Evolutionary conservation across 768 basidiomycete genomes (phyloP).

Genomic region (Calocybe cyanea): DNA sequence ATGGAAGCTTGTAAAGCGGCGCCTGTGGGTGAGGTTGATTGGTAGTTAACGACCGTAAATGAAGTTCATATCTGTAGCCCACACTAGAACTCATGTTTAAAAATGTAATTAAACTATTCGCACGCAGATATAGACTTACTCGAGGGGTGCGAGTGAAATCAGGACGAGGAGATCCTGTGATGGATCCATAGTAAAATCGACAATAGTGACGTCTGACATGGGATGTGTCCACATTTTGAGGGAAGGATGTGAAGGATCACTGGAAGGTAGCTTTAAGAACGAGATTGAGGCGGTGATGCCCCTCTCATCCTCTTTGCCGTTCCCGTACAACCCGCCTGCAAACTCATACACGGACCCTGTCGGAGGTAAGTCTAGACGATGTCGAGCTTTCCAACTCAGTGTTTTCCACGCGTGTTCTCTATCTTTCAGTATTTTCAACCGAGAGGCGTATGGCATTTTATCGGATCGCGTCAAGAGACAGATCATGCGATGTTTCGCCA

Average conservation of each 20-base stretch:
- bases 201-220: constrained; percentile 38
- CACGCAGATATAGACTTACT: constrained; percentile 27
- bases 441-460: constrained; percentile 31
- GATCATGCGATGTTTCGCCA: constrained; percentile 42
- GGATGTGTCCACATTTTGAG: constrained; percentile 40
- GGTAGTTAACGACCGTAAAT: constrained; percentile 46
- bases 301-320: constrained; percentile 41
- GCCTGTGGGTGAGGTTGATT: constrained; percentile 49
- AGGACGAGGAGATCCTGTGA: constrained; percentile 51
- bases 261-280: constrained; percentile 45
- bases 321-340: constrained; percentile 46
- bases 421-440: constrained; percentile 36
- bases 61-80: constrained; percentile 42
- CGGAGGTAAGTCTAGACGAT: constrained; percentile 35
- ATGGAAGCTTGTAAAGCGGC: constrained; percentile 32
- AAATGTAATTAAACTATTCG: background rate
- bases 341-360: constrained; percentile 51
- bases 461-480: constrained; percentile 28
- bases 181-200: constrained; percentile 59
- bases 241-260: constrained; percentile 16
- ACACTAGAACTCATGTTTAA: constrained; percentile 27
- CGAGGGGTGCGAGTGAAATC: constrained; percentile 36
- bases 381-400: constrained; percentile 33
- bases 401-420: constrained; percentile 48
- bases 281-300: constrained; percentile 41